Base-by-base conservation (phyloP, 1,284 basidiomycete species). In the Ceratobasidium sp. region DNA sequence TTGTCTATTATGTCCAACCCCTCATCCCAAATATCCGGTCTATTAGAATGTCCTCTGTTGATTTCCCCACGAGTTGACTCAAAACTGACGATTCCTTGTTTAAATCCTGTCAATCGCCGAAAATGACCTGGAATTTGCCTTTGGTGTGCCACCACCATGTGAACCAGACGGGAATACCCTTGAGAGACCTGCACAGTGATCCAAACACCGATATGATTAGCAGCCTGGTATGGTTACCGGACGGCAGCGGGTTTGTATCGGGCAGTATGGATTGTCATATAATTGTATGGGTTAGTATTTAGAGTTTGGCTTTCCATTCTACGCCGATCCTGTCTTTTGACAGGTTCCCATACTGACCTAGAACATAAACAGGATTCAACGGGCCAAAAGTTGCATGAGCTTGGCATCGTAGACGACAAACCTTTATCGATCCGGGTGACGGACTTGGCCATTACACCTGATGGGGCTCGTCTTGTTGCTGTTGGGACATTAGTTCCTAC, bases 251-350 rank as follows among this genome's bases (percentile, higher is more conserved):
- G 13, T 99, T 99, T 83, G 89, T 98, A 78, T 98, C 95, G 4
- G 93, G 93, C 60, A 94, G 93, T 53, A 88, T 98, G 84, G 97
- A 99, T 83, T 90, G 91, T 79, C 92, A 91, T 83, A 91, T 99
- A 75, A 89, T 94, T 54, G 90, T 93, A 79, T 99, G 96, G 94
- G 96, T 96, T 83, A 74, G 90, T 83, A n/a, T 54, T 35, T 42
- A 47, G 31, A 39, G 54, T 47, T 42, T 35, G 42, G 26, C 20
- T 4, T 37, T 45, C 23, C 28, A 11, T 23, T 11, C 58, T 61
- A 58, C 58, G 31, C 42, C 45, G 63, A 31, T 45, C 28, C 39
- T 47, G 45, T 28, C 64, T 6, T 28, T 17, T 60, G 20, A 13
- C 64, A 37, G 49, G 20, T 13, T 64, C 15, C 33, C 49, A 23